These are phyloP conservation scores for Sherardia arvensis DNA, from an alignment of 257 asterid genomes.

Conservation along the genomic window DNA sequence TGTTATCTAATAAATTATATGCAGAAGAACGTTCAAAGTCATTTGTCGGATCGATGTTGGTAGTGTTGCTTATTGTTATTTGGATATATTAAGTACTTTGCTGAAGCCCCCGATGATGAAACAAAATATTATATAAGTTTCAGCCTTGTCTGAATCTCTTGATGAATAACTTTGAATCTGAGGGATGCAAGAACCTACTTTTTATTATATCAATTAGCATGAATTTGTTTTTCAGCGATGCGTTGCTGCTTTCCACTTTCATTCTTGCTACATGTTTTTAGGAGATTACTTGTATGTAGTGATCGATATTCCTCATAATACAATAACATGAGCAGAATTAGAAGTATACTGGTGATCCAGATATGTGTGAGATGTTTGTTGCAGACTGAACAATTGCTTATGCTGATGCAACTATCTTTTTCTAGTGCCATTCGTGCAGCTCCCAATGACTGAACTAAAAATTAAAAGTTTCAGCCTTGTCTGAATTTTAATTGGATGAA, in stretches of 20 bases:
- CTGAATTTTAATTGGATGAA: conserved; percentile 2
- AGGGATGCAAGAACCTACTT: conserved; percentile 1
- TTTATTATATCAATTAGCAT: neutral
- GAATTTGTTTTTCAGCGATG: neutral
- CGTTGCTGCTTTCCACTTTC: neutral
- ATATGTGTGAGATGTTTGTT: neutral
- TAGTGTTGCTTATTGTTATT: neutral
- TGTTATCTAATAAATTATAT: neutral
- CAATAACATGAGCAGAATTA: neutral
- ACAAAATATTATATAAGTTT: conserved; percentile 1
- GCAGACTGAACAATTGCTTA: neutral
- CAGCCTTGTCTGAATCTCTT: conserved; percentile 10
- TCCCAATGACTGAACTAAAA: conserved; percentile 2
- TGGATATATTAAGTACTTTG: neutral
- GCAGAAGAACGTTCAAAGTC: neutral
- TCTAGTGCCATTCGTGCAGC: neutral
- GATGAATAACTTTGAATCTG: neutral
- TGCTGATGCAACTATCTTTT: neutral
- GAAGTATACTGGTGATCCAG: neutral
- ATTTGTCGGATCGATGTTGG: neutral
- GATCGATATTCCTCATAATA: too few relatives aligned
- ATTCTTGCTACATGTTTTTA: too few relatives aligned
- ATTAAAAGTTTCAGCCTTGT: conserved; percentile 6
- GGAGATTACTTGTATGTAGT: too few relatives aligned
- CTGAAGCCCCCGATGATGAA: conserved; percentile 1